phyloP scores from a whole-genome alignment of 1,139 yeast species.

The Candida labiduridarum region DNA sequence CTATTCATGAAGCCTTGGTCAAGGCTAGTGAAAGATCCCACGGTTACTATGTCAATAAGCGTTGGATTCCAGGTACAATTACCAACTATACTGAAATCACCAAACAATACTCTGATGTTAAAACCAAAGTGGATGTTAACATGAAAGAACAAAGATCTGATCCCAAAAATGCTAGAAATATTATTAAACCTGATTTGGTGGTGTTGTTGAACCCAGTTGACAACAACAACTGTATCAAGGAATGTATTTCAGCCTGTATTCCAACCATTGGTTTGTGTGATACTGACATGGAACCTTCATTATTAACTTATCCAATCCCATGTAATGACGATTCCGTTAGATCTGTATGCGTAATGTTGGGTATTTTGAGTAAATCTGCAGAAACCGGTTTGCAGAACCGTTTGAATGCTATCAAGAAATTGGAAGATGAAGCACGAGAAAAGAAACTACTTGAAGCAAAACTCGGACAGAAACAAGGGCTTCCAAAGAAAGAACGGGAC shows the following conservation, averaged over 20 bases:
- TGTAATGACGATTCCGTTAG: conserved; percentile 94
- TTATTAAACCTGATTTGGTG: conserved; percentile 85
- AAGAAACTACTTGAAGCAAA: neutral
- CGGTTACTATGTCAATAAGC: conserved; percentile 79
- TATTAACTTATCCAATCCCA: conserved; percentile 92
- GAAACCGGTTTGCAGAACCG: conserved; percentile 71
- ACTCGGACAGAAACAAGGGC: neutral
- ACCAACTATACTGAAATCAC: conserved; percentile 83
- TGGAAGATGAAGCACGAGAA: conserved; percentile 2
- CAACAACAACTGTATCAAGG: conserved; percentile 77
- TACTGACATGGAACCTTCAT: conserved; percentile 88
- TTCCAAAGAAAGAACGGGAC: neutral
- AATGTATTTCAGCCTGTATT: conserved; percentile 78
- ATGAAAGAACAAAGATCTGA: conserved; percentile 49
- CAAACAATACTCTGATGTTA: conserved; percentile 64
- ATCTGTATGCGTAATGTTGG: conserved; percentile 74
- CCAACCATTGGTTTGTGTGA: conserved; percentile 95
- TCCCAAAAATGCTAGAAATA: conserved; percentile 37
- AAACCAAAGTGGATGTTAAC: conserved; percentile 49
- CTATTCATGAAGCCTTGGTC: conserved; percentile 71
- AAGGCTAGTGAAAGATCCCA: conserved; percentile 76
- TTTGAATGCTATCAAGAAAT: conserved; percentile 34
- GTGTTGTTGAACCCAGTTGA: conserved; percentile 88
- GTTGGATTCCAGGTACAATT: conserved; percentile 96
- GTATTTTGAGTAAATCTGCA: conserved; percentile 85